Conservation (phyloP, 2,329 filamentous ascomycete genomes). For the Cladophialophora yegresii region DNA sequence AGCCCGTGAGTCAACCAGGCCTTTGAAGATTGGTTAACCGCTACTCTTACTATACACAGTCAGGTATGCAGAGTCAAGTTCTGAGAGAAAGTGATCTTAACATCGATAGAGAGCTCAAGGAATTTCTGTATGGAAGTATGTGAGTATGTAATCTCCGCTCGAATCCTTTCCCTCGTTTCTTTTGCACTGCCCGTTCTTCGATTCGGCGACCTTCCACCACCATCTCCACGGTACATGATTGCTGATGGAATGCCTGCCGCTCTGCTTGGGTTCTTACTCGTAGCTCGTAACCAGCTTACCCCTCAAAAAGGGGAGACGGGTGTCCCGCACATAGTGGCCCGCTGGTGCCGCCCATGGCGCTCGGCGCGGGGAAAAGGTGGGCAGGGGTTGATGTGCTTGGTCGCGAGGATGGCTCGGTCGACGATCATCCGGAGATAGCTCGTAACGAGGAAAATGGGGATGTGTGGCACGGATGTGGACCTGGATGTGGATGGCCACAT, state of each 20-base stretch:
- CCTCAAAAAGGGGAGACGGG: constrained; percentile 19
- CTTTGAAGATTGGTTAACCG: background rate
- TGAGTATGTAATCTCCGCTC: background rate
- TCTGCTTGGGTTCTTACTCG: background rate
- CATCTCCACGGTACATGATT: constrained; percentile 15
- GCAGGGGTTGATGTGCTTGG: constrained; percentile 3
- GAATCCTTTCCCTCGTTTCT: background rate
- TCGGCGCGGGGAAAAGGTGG: constrained; percentile 19
- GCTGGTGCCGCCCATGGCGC: too few species aligned
- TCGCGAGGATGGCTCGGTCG: background rate
- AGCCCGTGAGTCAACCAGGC: background rate
- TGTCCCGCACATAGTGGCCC: constrained; percentile 18
- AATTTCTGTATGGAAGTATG: background rate
- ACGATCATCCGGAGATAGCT: background rate
- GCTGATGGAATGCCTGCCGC: background rate
- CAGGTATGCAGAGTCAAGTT: too few species aligned
- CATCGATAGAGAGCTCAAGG: background rate
- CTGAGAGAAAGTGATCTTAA: background rate
- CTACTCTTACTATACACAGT: too few species aligned
- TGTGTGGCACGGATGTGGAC: background rate
- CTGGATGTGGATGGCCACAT: background rate
- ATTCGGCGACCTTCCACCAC: constrained; percentile 23
- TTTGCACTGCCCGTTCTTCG: constrained; percentile 17
- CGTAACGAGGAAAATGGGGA: background rate
- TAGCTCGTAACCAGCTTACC: constrained; percentile 19